Conservation (phyloP, 345 rosid genomes). For the Cardamine chenopodiifolia region DNA sequence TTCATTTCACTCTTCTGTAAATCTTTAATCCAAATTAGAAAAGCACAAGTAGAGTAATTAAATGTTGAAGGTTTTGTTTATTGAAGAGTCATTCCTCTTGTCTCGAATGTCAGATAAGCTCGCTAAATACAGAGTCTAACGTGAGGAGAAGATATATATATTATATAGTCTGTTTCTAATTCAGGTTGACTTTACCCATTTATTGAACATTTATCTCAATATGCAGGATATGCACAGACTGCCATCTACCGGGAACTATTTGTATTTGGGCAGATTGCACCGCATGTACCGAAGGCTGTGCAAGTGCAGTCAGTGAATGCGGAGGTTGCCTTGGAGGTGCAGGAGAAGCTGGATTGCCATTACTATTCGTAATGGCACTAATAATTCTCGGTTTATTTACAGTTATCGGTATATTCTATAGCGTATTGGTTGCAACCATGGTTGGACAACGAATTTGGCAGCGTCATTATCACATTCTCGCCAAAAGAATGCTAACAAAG, state of each 20-base stretch:
- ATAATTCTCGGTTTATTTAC: slow-evolving; percentile 89
- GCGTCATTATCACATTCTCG: slow-evolving; percentile 97
- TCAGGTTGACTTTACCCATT: background rate
- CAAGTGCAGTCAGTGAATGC: slow-evolving; percentile 89
- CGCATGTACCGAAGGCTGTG: slow-evolving; percentile 94
- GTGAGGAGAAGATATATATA: background rate
- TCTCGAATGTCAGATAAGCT: background rate
- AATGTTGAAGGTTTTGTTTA: background rate
- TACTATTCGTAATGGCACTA: slow-evolving; percentile 80
- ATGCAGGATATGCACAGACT: slow-evolving; percentile 94
- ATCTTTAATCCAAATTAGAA: slow-evolving; percentile 1
- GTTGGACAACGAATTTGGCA: slow-evolving; percentile 99
- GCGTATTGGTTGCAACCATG: slow-evolving; percentile 98
- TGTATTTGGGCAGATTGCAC: slow-evolving; percentile 99
- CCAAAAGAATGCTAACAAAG: slow-evolving; percentile 96
- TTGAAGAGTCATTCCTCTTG: background rate
- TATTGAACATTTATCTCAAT: background rate
- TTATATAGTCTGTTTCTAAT: background rate
- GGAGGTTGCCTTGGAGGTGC: slow-evolving; percentile 99
- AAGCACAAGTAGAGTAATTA: background rate
- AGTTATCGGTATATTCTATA: slow-evolving; percentile 91
- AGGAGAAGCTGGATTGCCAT: slow-evolving; percentile 95
- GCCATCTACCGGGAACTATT: slow-evolving; percentile 96
- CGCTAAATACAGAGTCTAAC: slow-evolving; percentile 8
- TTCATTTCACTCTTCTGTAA: background rate